Conservation (phyloP, 2,329 filamentous ascomycete species). For the Cladophialophora chaetospira region DNA sequence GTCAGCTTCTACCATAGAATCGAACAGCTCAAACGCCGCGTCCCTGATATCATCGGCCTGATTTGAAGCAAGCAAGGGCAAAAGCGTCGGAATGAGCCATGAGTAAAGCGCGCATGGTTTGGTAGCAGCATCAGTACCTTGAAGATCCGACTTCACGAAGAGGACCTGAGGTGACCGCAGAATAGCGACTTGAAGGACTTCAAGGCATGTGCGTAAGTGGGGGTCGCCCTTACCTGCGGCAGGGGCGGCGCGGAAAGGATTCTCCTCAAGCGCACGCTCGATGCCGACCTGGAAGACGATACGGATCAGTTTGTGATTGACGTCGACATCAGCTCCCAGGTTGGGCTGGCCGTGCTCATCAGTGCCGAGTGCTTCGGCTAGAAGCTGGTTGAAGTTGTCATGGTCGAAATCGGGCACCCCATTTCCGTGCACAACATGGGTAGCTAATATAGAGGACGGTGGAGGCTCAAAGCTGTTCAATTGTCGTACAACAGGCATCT, state of each 20-base stretch:
- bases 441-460: conserved; percentile 80
- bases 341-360: conserved; percentile 48
- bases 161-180: conserved; percentile 70
- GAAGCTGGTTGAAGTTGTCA: conserved; percentile 73
- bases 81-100: conserved; percentile 57
- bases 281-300: conserved; percentile 76
- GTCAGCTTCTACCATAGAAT: conserved; percentile 19
- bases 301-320: conserved; percentile 84
- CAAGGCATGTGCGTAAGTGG: conserved; percentile 66
- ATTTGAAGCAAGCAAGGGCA: conserved; percentile 46
- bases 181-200: conserved; percentile 74
- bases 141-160: conserved; percentile 62
- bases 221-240: conserved; percentile 46
- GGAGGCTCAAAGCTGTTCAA: conserved; percentile 39
- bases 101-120: conserved; percentile 53
- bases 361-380: conserved; percentile 63
- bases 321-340: conserved; percentile 66
- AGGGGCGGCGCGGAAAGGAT: conserved; percentile 64
- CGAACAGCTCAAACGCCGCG: conserved; percentile 12
- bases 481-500: conserved; percentile 21
- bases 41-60: conserved; percentile 12
- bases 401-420: conserved; percentile 66
- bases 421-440: conserved; percentile 73
- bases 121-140: conserved; percentile 5
- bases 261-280: conserved; percentile 60